Base-by-base conservation (phyloP, 2,329 filamentous ascomycete genomes). In the Corynespora cassiicola region DNA sequence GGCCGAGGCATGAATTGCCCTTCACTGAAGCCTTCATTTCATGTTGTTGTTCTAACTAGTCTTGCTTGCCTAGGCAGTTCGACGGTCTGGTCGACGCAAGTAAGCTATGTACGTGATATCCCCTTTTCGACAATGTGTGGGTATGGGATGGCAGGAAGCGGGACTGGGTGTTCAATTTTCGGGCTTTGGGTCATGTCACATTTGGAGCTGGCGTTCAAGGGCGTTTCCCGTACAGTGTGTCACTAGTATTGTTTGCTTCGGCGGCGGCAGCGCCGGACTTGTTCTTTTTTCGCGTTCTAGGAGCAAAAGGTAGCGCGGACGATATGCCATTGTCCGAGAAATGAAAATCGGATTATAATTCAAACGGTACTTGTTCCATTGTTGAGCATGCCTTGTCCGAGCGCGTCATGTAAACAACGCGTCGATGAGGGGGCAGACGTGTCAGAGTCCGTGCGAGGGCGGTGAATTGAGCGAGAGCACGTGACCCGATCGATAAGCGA, bases 71-170 rank as follows among this genome's bases (percentile, higher is more conserved):
- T 33, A 38, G 35, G 33, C 26, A 11, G 35, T 22, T 31, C 39
- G 31, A 40, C 34, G 41, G 36, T 28, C 25, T 35, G 35, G n/a
- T 32, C 31, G 25, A 39, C 31, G 40, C 36, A 32, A 19, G 27
- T 42, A 33, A 47, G 45, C 48, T 39, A 45, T 50, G 54, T 58
- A 53, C 36, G 51, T 60, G 60, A 64, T 64, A 64, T 64, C 56
- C 59, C 59, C 38, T 44, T 52, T 58, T 56, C 40, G 37, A 45
- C 41, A 29, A 47, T 36, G 25, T 35, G 40, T 37, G 28, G 46
- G 31, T 25, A 21, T 16, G 10, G 34, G 41, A 24, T 34, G 31
- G 17, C 20, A 35, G 38, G 29, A 17, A 33, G 21, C 32, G 36
- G 33, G 33, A 35, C 15, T 25, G 34, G 47, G 47, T 50, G 45